These are phyloP conservation scores for Pichia paraexigua DNA, from an alignment of 805 yeast genomes.

Conservation along the genomic window DNA sequence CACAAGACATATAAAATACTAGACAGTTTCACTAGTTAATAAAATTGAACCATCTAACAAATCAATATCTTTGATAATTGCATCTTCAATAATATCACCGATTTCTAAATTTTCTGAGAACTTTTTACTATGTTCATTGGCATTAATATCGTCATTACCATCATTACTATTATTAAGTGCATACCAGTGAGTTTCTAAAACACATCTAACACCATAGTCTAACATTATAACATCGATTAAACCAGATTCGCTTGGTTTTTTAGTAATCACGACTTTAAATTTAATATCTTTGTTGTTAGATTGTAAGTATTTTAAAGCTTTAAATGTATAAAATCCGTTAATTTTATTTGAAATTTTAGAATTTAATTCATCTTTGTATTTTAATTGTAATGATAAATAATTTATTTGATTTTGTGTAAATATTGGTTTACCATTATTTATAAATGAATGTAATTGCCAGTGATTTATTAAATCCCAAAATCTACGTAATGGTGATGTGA, in stretches of 20 bases:
- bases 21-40: slow-evolving; percentile 22
- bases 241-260: slow-evolving; percentile 35
- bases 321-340: slow-evolving; percentile 25
- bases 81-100: slow-evolving; percentile 36
- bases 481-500: slow-evolving; percentile 86
- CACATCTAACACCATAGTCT: slow-evolving; percentile 27
- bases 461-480: slow-evolving; percentile 76
- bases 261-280: slow-evolving; percentile 37
- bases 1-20: slow-evolving; percentile 14
- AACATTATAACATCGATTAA: slow-evolving; percentile 22
- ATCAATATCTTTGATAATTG: slow-evolving; percentile 35
- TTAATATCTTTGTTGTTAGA: slow-evolving; percentile 18
- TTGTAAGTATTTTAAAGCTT: slow-evolving; percentile 21
- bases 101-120: slow-evolving; percentile 29
- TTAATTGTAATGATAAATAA: slow-evolving; percentile 35
- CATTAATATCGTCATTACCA: slow-evolving; percentile 4
- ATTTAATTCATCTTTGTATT: slow-evolving; percentile 35
- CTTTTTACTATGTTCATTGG: slow-evolving; percentile 8
- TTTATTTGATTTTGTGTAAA: slow-evolving; percentile 30
- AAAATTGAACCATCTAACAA: slow-evolving; percentile 35
- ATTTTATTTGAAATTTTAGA: slow-evolving; percentile 21
- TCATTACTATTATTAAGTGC: slow-evolving; percentile 16
- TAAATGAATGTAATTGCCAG: slow-evolving; percentile 53
- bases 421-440: slow-evolving; percentile 24
- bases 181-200: slow-evolving; percentile 24